Conservation (phyloP, 225 moss, liverwort and hornwort species). For the Pleurozium schreberi region DNA sequence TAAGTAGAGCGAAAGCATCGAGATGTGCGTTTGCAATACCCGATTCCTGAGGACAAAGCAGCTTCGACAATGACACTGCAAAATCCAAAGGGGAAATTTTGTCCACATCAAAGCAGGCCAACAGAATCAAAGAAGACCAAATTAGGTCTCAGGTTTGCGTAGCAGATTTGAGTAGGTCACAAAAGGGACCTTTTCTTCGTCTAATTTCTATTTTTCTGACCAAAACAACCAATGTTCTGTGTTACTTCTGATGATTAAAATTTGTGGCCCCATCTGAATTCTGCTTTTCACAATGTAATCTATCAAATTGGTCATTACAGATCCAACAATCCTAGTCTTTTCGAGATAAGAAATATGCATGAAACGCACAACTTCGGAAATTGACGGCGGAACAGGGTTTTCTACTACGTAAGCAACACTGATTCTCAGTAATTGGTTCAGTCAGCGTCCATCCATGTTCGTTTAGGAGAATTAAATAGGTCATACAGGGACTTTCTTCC, state of each 20-base stretch:
- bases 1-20: constrained; percentile 27
- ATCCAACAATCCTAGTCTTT: neutral
- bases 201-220: neutral
- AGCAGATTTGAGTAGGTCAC: neutral
- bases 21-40: constrained; percentile 54
- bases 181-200: too few species aligned
- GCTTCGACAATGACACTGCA: constrained; percentile 68
- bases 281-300: neutral
- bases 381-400: neutral
- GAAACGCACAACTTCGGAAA: neutral
- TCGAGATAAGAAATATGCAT: neutral
- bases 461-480: neutral
- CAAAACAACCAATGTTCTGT: neutral
- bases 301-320: neutral
- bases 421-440: constrained; percentile 39
- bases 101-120: neutral
- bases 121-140: neutral
- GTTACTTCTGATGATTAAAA: neutral
- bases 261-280: neutral
- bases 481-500: neutral
- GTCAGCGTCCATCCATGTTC: constrained; percentile 4
- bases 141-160: neutral
- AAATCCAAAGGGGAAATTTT: neutral
- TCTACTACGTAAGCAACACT: constrained; percentile 50
- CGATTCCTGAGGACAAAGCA: constrained; percentile 62